These are phyloP conservation scores for Pseudophaeomoniella oleicola DNA, from an alignment of 2,329 filamentous ascomycete genomes.

Conservation along the genomic window DNA sequence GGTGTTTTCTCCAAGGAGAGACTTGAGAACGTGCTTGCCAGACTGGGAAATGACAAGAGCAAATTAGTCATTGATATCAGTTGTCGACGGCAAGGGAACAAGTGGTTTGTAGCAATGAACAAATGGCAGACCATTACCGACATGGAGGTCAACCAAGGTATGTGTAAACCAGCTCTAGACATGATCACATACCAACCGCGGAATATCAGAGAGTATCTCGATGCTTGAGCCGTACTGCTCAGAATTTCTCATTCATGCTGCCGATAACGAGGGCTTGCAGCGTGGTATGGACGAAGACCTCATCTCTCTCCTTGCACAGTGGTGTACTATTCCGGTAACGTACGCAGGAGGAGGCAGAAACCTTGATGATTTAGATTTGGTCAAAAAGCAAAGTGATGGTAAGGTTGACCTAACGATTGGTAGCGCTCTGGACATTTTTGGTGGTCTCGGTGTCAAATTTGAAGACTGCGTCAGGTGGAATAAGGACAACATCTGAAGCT, in stretches of 20 bases:
- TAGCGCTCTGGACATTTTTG: conserved; percentile 91
- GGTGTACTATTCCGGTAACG: conserved; percentile 86
- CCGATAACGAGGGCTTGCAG: conserved; percentile 90
- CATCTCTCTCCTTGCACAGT: conserved; percentile 60
- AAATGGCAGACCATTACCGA: conserved; percentile 98
- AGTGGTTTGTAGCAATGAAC: conserved; percentile 96
- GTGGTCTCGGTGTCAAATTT: conserved; percentile 72
- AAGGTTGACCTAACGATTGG: conserved; percentile 91
- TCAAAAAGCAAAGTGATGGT: conserved; percentile 62
- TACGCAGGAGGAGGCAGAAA: conserved; percentile 89
- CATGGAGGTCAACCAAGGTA: conserved; percentile 82
- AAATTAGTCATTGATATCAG: conserved; percentile 92
- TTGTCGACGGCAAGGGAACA: conserved; percentile 58
- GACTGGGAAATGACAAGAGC: conserved; percentile 57
- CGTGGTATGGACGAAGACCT: conserved; percentile 78
- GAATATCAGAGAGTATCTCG: conserved; percentile 55
- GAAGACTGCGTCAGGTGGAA: conserved; percentile 89
- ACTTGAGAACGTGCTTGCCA: conserved; percentile 57
- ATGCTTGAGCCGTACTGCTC: conserved; percentile 81
- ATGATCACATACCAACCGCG: background rate
- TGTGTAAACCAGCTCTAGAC: conserved; percentile 4
- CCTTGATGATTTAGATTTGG: conserved; percentile 67
- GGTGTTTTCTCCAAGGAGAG: conserved; percentile 66
- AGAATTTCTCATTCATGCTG: conserved; percentile 93
- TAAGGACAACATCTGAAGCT: conserved; percentile 19